Conservation (phyloP, 2,329 filamentous ascomycete species). For the Capronia americana region DNA sequence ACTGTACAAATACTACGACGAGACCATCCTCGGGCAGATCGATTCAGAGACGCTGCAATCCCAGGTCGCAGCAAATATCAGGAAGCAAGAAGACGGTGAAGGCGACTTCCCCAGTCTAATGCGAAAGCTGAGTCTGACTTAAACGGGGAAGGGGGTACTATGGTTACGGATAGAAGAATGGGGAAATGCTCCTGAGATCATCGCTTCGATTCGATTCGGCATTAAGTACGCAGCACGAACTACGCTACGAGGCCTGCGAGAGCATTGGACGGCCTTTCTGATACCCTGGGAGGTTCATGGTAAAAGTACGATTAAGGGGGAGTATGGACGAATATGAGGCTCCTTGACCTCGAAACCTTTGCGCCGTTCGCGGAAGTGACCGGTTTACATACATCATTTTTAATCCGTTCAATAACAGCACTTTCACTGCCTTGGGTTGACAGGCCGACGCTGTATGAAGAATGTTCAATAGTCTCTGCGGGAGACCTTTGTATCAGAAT, state of each 20-base stretch:
- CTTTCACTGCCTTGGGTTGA: not conserved
- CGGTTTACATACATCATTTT: not conserved
- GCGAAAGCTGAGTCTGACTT: conserved; percentile 36
- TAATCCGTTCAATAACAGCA: not conserved
- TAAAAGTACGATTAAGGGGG: not conserved
- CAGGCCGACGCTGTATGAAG: not conserved
- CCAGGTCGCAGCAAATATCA: conserved; percentile 38
- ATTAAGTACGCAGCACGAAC: not conserved
- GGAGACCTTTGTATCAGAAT: not conserved
- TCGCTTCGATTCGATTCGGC: not conserved
- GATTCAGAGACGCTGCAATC: conserved; percentile 61
- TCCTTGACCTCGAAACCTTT: not conserved
- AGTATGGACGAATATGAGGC: not conserved
- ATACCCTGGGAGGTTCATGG: not conserved
- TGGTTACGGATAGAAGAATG: not conserved
- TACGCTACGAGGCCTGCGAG: not conserved
- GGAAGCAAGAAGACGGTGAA: conserved; percentile 38
- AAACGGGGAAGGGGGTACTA: not conserved
- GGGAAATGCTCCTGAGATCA: not conserved
- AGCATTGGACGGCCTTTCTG: not conserved
- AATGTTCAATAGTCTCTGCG: not conserved
- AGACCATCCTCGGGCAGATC: conserved; percentile 62
- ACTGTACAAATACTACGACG: conserved; percentile 72
- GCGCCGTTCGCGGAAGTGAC: not conserved
- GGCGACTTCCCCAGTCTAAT: conserved; percentile 38